Conservation (phyloP, 352 stramenopile species). For the Peronospora farinosa region DNA sequence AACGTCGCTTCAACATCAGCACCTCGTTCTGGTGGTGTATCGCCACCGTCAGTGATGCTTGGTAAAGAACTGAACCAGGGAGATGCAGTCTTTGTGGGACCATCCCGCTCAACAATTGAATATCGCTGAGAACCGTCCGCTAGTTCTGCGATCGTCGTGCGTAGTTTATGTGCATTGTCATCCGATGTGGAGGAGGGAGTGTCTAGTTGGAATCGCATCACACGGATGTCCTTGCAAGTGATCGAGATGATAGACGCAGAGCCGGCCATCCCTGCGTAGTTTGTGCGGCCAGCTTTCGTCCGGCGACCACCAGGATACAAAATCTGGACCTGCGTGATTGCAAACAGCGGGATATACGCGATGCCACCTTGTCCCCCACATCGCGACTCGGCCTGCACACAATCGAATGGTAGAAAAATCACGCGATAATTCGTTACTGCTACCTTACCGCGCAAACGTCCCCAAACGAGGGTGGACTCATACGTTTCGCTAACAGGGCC, state of each 20-base stretch:
- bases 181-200: constrained; percentile 42
- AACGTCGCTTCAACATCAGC: constrained; percentile 5
- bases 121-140: constrained; percentile 59
- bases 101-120: constrained; percentile 21
- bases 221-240: constrained; percentile 73
- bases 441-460: constrained; percentile 53
- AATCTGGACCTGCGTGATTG: constrained; percentile 51
- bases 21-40: constrained; percentile 10
- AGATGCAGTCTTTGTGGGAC: constrained; percentile 11
- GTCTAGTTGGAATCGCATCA: constrained; percentile 65
- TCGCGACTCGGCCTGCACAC: constrained; percentile 35
- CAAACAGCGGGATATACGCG: constrained; percentile 74
- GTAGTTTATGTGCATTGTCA: constrained; percentile 42
- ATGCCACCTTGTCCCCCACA: constrained; percentile 33
- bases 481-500: constrained; percentile 50
- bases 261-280: constrained; percentile 40
- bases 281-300: constrained; percentile 45
- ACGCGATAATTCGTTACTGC: constrained; percentile 76
- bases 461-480: constrained; percentile 55
- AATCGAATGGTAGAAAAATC: constrained; percentile 60
- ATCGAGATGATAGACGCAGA: constrained; percentile 49
- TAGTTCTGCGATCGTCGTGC: constrained; percentile 45
- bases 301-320: constrained; percentile 53
- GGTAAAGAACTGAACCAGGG: constrained; percentile 13
- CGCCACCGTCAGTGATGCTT: constrained; percentile 5